Conservation (phyloP, 2,329 filamentous ascomycete species). For the Alternaria alternata region DNA sequence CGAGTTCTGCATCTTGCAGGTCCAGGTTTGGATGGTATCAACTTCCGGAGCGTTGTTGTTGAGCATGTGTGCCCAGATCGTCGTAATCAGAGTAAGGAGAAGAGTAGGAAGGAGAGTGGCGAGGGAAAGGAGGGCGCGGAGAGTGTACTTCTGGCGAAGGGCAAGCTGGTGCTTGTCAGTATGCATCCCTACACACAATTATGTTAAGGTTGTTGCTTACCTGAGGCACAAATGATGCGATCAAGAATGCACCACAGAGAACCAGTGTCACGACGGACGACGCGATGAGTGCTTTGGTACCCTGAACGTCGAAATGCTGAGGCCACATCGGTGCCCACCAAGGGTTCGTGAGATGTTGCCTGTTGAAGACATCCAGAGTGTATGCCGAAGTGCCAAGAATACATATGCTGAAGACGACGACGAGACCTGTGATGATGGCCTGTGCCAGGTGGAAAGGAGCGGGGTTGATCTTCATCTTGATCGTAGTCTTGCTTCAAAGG, state of each 20-base stretch:
- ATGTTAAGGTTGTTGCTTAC: slow-evolving; percentile 25
- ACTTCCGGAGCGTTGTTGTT: slow-evolving; percentile 44
- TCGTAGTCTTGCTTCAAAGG: background rate
- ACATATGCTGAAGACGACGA: slow-evolving; percentile 51
- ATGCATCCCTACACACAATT: background rate
- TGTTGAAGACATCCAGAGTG: slow-evolving; percentile 54
- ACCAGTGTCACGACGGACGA: slow-evolving; percentile 50
- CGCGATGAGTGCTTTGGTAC: slow-evolving; percentile 54
- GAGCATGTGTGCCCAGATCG: slow-evolving; percentile 52
- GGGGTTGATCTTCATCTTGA: slow-evolving; percentile 49
- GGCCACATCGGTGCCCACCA: slow-evolving; percentile 61
- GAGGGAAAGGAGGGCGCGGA: slow-evolving; percentile 50
- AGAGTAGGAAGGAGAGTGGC: slow-evolving; percentile 48
- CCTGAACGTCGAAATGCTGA: slow-evolving; percentile 56
- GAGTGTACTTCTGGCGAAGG: slow-evolving; percentile 45
- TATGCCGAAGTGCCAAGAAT: slow-evolving; percentile 56
- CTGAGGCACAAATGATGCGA: slow-evolving; percentile 45
- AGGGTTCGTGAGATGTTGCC: slow-evolving; percentile 53
- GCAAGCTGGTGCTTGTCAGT: slow-evolving; percentile 38
- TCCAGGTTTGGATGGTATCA: slow-evolving; percentile 53
- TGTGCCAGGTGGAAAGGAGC: slow-evolving; percentile 48
- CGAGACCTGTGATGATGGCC: slow-evolving; percentile 45
- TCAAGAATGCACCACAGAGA: slow-evolving; percentile 49
- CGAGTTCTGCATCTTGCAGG: slow-evolving; percentile 48
- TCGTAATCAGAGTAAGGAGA: slow-evolving; percentile 51